Percentiles rank a stretch among this genome's conserved stretches.
Conservation (phyloP, 768 basidiomycete species). For the Nidula microcarpa region DNA sequence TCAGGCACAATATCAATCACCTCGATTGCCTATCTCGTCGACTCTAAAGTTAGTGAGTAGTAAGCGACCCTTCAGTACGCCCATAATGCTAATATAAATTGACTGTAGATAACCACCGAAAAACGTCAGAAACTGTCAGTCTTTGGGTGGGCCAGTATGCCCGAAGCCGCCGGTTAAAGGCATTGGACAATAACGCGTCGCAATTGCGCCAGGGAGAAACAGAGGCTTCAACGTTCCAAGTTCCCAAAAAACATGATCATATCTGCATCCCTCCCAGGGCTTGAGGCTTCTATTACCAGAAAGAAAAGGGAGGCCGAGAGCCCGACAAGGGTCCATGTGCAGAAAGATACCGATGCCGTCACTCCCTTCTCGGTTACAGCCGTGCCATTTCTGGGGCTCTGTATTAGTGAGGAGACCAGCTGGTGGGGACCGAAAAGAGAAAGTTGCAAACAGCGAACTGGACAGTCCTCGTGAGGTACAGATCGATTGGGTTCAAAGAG, state of each 20-base stretch:
- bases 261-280: neutral
- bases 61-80: too few species aligned
- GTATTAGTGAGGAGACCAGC: neutral
- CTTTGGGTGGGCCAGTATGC: neutral
- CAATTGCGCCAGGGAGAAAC: too few species aligned
- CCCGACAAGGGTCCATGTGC: conserved; percentile 15
- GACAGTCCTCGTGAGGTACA: neutral
- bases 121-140: neutral
- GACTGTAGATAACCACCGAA: too few species aligned
- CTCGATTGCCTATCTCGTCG: too few species aligned
- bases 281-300: neutral
- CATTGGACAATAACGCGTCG: too few species aligned
- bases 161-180: neutral
- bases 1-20: neutral
- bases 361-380: conserved; percentile 18
- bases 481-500: neutral
- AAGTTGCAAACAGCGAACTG: neutral
- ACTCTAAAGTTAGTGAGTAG: too few species aligned
- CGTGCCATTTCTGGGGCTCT: conserved; percentile 7
- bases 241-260: too few species aligned
- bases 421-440: conserved; percentile 1
- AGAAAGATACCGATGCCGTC: conserved; percentile 20
- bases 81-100: too few species aligned
- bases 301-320: conserved; percentile 1
- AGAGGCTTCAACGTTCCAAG: too few species aligned